These are phyloP conservation scores for Colletotrichum paranaense DNA, from an alignment of 2,329 filamentous ascomycete species.

Conservation along the genomic window DNA sequence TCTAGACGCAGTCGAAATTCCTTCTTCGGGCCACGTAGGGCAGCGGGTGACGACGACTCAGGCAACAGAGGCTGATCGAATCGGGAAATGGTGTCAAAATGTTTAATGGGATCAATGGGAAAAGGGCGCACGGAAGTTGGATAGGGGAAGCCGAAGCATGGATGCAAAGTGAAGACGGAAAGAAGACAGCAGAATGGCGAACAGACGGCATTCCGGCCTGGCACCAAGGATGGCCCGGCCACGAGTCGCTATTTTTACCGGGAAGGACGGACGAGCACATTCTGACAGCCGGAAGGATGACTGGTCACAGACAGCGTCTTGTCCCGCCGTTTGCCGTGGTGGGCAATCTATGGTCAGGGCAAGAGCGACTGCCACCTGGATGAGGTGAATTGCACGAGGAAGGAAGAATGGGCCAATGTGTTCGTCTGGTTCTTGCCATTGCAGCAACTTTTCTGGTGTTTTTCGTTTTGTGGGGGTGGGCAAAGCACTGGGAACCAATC, in stretches of 20 bases:
- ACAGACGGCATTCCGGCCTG: conserved; percentile 1
- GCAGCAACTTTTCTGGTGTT: neutral
- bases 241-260: conserved; percentile 11
- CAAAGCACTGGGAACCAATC: neutral
- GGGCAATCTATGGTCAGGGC: neutral
- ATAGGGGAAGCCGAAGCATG: neutral
- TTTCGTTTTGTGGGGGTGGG: conserved; percentile 5
- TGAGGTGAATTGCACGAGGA: neutral
- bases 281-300: conserved; percentile 10
- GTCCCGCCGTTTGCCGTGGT: neutral
- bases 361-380: neutral
- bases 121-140: conserved; percentile 1
- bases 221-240: conserved; percentile 20
- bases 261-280: neutral
- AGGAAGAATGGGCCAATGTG: no score
- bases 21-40: conserved; percentile 8
- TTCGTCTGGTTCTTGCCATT: neutral
- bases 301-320: conserved; percentile 3
- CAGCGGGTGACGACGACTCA: conserved; percentile 8
- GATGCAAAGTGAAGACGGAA: neutral
- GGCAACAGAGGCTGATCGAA: neutral
- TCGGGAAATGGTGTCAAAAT: conserved; percentile 9
- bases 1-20: conserved; percentile 6
- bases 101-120: neutral
- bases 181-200: neutral